phyloP scores from a whole-genome alignment of 306 rosid species.

The Fragaria iinumae region DNA sequence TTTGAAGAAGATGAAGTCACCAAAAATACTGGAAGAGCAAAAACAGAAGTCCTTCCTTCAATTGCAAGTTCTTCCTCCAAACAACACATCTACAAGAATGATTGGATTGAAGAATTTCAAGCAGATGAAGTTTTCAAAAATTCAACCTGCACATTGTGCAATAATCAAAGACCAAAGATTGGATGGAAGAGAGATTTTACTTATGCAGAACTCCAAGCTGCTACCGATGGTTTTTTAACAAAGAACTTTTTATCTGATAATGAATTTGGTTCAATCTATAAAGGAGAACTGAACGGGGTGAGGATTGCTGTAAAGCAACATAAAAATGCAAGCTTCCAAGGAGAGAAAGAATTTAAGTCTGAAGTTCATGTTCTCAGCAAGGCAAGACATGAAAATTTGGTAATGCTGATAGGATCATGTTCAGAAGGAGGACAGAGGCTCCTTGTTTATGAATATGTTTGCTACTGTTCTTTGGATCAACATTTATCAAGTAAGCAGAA shows the following conservation, averaged over 20 bases:
- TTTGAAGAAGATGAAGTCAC: conserved; percentile 20
- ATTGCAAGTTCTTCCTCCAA: neutral
- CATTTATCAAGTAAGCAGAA: conserved; percentile 58
- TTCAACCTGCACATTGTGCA: conserved; percentile 54
- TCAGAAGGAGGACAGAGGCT: conserved; percentile 63
- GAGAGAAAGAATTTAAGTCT: conserved; percentile 73
- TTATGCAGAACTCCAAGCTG: conserved; percentile 47
- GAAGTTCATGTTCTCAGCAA: conserved; percentile 70
- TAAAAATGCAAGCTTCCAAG: conserved; percentile 63
- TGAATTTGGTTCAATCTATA: conserved; percentile 75
- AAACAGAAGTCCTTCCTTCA: conserved; percentile 26
- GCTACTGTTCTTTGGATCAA: conserved; percentile 80
- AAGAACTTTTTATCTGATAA: conserved; percentile 76
- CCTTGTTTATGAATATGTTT: conserved; percentile 82
- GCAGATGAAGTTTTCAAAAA: conserved; percentile 36
- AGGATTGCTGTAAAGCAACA: conserved; percentile 78
- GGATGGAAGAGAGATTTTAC: conserved; percentile 61
- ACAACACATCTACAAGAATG: conserved; percentile 3
- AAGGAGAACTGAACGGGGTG: conserved; percentile 53
- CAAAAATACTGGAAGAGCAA: conserved; percentile 28
- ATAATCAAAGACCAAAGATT: conserved; percentile 49
- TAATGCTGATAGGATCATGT: conserved; percentile 76
- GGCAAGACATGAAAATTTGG: conserved; percentile 82
- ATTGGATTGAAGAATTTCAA: conserved; percentile 22
- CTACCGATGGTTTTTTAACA: conserved; percentile 56